Base-by-base conservation (phyloP, 805 yeast genomes). In the Komagataella pseudopastoris region DNA sequence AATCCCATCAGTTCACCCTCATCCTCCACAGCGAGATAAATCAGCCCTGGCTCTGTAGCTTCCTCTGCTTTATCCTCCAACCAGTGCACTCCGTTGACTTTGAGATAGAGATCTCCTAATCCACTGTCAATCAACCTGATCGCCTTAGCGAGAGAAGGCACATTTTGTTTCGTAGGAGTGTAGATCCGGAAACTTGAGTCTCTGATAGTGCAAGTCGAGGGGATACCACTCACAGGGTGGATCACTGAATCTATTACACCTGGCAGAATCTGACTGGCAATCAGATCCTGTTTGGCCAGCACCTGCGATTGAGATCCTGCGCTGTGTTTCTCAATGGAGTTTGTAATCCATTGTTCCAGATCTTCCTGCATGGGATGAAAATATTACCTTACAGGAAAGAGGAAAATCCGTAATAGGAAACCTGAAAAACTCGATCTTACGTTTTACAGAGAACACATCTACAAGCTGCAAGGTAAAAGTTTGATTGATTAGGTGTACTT, bases 31-130 rank as follows among this genome's bases (percentile, higher is more conserved):
- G 70, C 59, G 0, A 73, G 58, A 53, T 75, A 76, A 0, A 75
- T 62, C 54, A 78, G 60, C 0, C 82, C 81, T 0, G 61, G 51
- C 52, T 76, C 81, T 22, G 59, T 54, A 73, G 78, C 71, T 54
- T 78, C 83, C 45, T 56, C 63, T 12, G 55, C 49, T 61, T 74
- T 80, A 8, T 68, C 67, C 12, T 30, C 55, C 57, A 64, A 65
- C 80, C 76, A 78, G 8, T 60, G 56, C n/a, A 10, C 47, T 2
- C 77, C 79, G 18, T 65, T 60, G 17, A 63, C 55, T 3, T 49
- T 50, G 1, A 48, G 30, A 52, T 67, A 66, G 1, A 50, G 52
- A 1, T 45, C 23, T 3, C 67, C 68, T 12, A 67, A 52, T 46
- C 63, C 65, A 4, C 20, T 48, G 46, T 62, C 64, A 1, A 67